Base-by-base conservation (phyloP, 1,139 yeast species). In the Pichia sp. region DNA sequence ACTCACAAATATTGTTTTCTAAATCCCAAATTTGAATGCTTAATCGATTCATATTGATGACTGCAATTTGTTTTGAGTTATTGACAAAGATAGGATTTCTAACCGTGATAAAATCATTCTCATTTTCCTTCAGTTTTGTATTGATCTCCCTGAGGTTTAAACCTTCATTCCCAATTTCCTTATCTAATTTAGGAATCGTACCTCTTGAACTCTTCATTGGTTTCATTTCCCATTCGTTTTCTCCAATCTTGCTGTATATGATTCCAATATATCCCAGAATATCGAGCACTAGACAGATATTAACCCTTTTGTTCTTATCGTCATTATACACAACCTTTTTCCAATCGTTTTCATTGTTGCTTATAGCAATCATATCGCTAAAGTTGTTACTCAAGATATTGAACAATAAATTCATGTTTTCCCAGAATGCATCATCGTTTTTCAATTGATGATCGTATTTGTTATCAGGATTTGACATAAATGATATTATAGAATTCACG, bases 21-120 rank as follows among this genome's bases (percentile, higher is more conserved):
- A 55, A 33, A 21, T 57, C 50, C 61, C 63, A 61, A 6, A 59
- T 21, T 7, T 54, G 42, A n/a, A 62, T 54, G 9, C 53, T 36
- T 36, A 54, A 52, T 15, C 28, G 41, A 4, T 38, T 17, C 17
- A 55, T 50, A 43, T 60, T 57, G n/a, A 60, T 41, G 21, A 59
- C 52, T 0, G 57, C 55, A 6, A 58, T 30, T 24, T 37, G 41
- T 2, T 17, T 27, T 4, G 58, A 58, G 21, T 48, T 47, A 30
- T 31, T 18, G 3, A 58, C 50, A 40, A 59, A 53, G 19, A 45
- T 37, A 19, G 61, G 62, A 14, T 43, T 46, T 28, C 24, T 40
- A 17, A 53, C 28, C 34, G 31, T 42, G 3, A 37, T 27, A 10
- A 14, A 5, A 12, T 18, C 11, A 19, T 27, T 22, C 15, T 40